Conservation (phyloP, 768 basidiomycete genomes). For the Xanthoconium stramineum region DNA sequence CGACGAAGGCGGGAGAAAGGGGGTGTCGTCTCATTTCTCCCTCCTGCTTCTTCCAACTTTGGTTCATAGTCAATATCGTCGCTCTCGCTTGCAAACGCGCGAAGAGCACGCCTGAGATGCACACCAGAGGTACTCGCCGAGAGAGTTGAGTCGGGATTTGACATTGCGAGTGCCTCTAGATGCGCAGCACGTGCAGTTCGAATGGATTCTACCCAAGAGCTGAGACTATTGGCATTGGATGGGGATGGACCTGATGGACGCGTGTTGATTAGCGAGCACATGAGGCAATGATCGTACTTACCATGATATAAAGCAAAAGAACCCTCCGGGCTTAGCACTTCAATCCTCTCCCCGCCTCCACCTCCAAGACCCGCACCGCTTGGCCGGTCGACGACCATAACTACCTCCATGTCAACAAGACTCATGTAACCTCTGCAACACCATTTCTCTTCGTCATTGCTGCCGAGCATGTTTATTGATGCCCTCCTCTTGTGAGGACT, state of each 20-base stretch:
- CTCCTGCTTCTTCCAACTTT: slow-evolving; percentile 42
- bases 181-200: slow-evolving; percentile 66
- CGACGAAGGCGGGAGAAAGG: slow-evolving; percentile 19
- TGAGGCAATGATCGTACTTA: slow-evolving; percentile 28
- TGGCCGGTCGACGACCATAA: slow-evolving; percentile 42
- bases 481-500: slow-evolving; percentile 15
- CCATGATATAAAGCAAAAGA: slow-evolving; percentile 76
- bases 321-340: slow-evolving; percentile 71
- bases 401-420: slow-evolving; percentile 74
- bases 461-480: slow-evolving; percentile 22
- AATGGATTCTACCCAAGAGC: slow-evolving; percentile 66
- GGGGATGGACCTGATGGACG: slow-evolving; percentile 2
- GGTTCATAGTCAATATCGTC: slow-evolving; percentile 31
- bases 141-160: slow-evolving; percentile 76
- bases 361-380: slow-evolving; percentile 1
- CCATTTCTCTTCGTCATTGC: slow-evolving; percentile 64
- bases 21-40: slow-evolving; percentile 35
- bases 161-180: slow-evolving; percentile 67
- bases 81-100: slow-evolving; percentile 60
- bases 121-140: slow-evolving; percentile 74
- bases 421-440: slow-evolving; percentile 65
- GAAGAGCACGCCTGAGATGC: slow-evolving; percentile 69
- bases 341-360: slow-evolving; percentile 55
- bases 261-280: not conserved
- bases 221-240: slow-evolving; percentile 25